Base-by-base conservation (phyloP, 179 eudicot genomes). In the Silene vulgaris region DNA sequence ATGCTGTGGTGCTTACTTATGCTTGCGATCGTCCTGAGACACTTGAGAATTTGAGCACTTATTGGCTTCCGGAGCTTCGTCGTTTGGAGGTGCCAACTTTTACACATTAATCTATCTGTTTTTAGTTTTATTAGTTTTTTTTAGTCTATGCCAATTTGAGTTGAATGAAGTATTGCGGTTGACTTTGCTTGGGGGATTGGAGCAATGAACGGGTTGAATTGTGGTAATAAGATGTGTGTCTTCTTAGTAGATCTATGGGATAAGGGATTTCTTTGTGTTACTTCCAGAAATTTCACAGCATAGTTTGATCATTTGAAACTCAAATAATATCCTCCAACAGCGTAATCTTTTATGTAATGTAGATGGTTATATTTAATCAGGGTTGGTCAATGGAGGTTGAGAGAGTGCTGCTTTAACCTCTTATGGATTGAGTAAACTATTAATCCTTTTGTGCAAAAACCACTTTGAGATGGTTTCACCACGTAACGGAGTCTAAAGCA, bases 1-100 rank as follows among this genome's bases (percentile, higher is more conserved):
- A 95, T 83, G 97, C 90, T 37, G 97, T 92, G 16, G 97, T 95
- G 81, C 84, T 95, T 35, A 92, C 99, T 2, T 95, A 93, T 76
- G 97, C 97, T 0, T 93, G 96, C 80, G 97, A 95, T 84, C 91
- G 91, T 73, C 89, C 91, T 19, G 80, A 86, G 23, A 89, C 99
- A 7, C 91, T 95, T 35, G 94, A 89, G 65, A 88, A 87, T 62
- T 79, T 95, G 87, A 88, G 91, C 66, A 77, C 90, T 19, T 89
- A 92, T 74, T 95, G 97, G 48, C 48, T 40, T 8, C 48, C 48
- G 9, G 48, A 40, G 48, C 91, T 95, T 76, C 97, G 96, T 62
- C 85, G 90, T 65, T 85, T 93, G 74, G 92, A 95, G 97, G 99
- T 93, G 17, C n/a, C 14, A 32, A 16, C 16, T 35, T 62, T 65